These are phyloP conservation scores for Pyrenophora graminea DNA, from an alignment of 2,329 filamentous ascomycete genomes.

Conservation along the genomic window DNA sequence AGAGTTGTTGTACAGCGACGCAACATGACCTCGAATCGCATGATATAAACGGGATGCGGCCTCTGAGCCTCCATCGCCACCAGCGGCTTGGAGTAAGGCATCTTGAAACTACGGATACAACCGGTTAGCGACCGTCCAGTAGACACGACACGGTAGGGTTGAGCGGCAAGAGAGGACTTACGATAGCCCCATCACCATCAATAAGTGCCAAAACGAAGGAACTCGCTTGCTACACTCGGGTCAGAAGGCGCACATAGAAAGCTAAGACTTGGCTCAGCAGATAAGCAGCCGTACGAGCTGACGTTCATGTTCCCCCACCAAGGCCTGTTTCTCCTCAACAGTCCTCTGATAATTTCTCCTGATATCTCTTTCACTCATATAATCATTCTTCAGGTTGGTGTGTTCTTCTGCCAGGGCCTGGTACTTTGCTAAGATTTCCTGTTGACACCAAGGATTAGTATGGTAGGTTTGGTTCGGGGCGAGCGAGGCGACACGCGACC, in stretches of 20 bases:
- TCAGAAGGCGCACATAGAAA: constrained; percentile 7
- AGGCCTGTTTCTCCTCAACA: constrained; percentile 25
- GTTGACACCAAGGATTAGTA: constrained; percentile 24
- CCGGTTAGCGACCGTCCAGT: neutral
- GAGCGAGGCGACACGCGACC: constrained; percentile 5
- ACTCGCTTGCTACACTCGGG: constrained; percentile 34
- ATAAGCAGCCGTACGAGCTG: constrained; percentile 27
- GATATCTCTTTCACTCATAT: constrained; percentile 37
- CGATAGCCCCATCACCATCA: constrained; percentile 56
- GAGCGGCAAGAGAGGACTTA: constrained; percentile 28
- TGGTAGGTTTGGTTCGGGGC: neutral
- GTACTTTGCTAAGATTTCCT: constrained; percentile 41
- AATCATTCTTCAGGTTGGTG: constrained; percentile 36
- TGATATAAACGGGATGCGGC: constrained; percentile 51
- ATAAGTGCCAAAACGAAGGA: constrained; percentile 54
- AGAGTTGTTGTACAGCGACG: constrained; percentile 47
- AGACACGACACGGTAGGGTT: neutral
- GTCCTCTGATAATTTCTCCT: constrained; percentile 39
- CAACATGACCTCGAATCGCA: constrained; percentile 50
- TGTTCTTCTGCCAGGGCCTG: constrained; percentile 30
- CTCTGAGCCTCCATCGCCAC: constrained; percentile 51
- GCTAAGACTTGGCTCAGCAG: constrained; percentile 1
- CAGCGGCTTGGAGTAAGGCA: constrained; percentile 47
- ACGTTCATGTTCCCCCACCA: constrained; percentile 27
- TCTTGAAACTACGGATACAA: constrained; percentile 48